A percentile compares a stretch with the other conserved stretches of the same genome.
These are phyloP conservation scores for Suillus variegatus DNA, from an alignment of 768 basidiomycete species.

Conservation along the genomic window DNA sequence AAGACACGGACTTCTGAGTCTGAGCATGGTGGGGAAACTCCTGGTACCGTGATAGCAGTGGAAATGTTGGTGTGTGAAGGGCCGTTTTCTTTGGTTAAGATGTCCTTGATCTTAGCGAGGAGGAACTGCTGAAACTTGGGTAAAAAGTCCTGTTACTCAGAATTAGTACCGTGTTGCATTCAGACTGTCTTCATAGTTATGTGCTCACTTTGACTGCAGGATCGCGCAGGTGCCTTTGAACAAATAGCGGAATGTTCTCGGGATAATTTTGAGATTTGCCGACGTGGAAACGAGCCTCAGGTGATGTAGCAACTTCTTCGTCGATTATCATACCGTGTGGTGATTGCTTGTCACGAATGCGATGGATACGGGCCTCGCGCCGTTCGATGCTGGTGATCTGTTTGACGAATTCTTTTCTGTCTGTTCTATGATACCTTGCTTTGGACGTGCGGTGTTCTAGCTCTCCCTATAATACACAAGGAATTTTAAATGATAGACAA, in stretches of 20 bases:
- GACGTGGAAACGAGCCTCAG: constrained; percentile 7
- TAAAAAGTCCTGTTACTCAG: constrained; percentile 11
- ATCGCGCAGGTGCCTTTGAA: constrained; percentile 16
- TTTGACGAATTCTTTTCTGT: neutral
- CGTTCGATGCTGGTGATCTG: neutral
- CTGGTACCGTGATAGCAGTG: too few relatives aligned
- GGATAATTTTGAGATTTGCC: constrained; percentile 12
- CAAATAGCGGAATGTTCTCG: neutral
- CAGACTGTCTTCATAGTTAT: neutral
- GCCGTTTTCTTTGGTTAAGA: constrained; percentile 15
- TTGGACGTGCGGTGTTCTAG: constrained; percentile 17
- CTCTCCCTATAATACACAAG: constrained; percentile 23
- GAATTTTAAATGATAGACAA: too few relatives aligned
- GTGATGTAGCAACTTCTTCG: too few relatives aligned
- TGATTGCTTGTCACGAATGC: neutral
- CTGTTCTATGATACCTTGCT: constrained; percentile 9
- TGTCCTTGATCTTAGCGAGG: constrained; percentile 9
- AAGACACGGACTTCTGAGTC: neutral
- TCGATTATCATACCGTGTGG: too few relatives aligned
- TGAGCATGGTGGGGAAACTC: neutral
- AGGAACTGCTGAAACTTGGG: constrained; percentile 9
- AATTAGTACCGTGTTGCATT: neutral
- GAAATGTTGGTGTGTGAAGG: neutral
- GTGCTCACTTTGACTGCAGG: constrained; percentile 22
- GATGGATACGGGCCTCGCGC: neutral